Base-by-base conservation (phyloP, 331 rosid genomes). In the Spiraea crenata region DNA sequence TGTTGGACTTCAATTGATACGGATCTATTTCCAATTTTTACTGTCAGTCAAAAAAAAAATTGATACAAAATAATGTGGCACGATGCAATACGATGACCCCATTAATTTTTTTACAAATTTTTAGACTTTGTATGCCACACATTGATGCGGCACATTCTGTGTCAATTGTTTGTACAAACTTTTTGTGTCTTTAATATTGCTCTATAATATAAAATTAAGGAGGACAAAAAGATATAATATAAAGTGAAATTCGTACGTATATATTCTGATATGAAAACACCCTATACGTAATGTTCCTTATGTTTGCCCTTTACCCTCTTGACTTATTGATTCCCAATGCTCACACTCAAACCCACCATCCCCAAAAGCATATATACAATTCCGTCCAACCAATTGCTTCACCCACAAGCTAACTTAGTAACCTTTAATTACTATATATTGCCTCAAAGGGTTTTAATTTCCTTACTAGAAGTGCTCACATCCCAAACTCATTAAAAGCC, bases 311-410 rank as follows among this genome's bases (percentile, higher is more conserved):
- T 85, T 63, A 35, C 80, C 85, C 80, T 70, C 80, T 34, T 64
- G 81, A 83, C 77, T 70, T 79, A 83, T 77, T 34, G 85, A 84
- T 90, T 81, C 95, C 19, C 76, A 65, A 25, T 77, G 83, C 81
- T 76, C 68, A 65, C 79, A 48, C 74, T 70, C 61, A 80, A 61
- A 71, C 79, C 79, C 76, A 78, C 77, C 82, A 76, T 56, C 57
- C 76, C 48, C 31, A 25, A 76, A 77, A 77, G 92, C 82, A 79
- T 86, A 79, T 79, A 79, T 86, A 79, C 77, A 79, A 79, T 78
- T 79, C 89, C 83, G 73, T 79, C 39, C 69, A 69, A 39, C 39
- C 69, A 69, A 39, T 81, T 54, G 96, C 89, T 91, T 93, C 84
- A 83, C 31, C 74, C 75, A 66, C 64, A 93, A 91, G 97, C 92